phyloP scores from a whole-genome alignment of 2,329 filamentous ascomycete genomes.

The Aspergillus pseudotamarii region DNA sequence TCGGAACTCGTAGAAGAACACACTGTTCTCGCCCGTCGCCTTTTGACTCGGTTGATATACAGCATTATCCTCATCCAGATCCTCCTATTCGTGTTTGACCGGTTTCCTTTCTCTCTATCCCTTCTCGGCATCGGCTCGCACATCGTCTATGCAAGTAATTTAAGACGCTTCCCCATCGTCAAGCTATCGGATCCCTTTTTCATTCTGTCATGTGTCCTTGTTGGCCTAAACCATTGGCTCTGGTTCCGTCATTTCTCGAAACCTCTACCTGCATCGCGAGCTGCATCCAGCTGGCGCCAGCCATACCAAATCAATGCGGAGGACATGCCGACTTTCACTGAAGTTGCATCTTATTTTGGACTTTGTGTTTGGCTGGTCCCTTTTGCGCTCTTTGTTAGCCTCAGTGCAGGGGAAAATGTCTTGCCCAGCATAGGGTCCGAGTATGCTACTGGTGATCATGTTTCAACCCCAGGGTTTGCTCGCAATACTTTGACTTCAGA shows the following conservation, averaged over 20 bases:
- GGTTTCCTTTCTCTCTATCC: slow-evolving; percentile 78
- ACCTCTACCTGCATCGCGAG: slow-evolving; percentile 45
- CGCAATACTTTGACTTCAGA: slow-evolving; percentile 30
- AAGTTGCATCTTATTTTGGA: slow-evolving; percentile 95
- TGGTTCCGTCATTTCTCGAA: slow-evolving; percentile 96
- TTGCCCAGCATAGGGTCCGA: slow-evolving; percentile 88
- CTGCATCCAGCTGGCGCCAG: slow-evolving; percentile 37
- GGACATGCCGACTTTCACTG: slow-evolving; percentile 77
- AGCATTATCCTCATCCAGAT: slow-evolving; percentile 73
- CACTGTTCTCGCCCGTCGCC: slow-evolving; percentile 84
- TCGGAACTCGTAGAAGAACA: slow-evolving; percentile 98
- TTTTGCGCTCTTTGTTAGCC: slow-evolving; percentile 89
- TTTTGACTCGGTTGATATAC: slow-evolving; percentile 87
- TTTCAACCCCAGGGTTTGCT: slow-evolving; percentile 26
- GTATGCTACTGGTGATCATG: slow-evolving; percentile 60
- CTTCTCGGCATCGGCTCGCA: slow-evolving; percentile 78
- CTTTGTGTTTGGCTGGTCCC: slow-evolving; percentile 96
- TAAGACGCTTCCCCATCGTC: slow-evolving; percentile 74
- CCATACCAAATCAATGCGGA: slow-evolving; percentile 47
- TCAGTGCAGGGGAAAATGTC: slow-evolving; percentile 93
- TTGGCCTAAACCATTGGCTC: slow-evolving; percentile 86
- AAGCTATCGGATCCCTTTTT: slow-evolving; percentile 88
- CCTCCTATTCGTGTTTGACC: slow-evolving; percentile 76
- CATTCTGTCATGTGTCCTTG: slow-evolving; percentile 78
- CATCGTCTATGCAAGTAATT: slow-evolving; percentile 83